Base-by-base conservation (phyloP, 305 asterid species). In the Nicotiana rustica region DNA sequence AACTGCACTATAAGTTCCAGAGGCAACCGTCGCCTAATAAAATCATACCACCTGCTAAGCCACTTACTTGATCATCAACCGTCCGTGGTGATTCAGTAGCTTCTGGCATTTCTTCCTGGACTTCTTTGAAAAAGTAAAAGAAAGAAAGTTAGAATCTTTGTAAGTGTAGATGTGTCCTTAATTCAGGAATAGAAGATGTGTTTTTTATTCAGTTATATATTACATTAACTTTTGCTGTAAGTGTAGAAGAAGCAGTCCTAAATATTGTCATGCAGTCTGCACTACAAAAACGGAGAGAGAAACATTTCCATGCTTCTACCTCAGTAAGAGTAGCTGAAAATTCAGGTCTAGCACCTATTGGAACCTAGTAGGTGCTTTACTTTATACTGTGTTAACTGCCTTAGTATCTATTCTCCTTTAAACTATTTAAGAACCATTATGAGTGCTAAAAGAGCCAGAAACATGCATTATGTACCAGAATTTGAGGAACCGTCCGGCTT, bases 41-140 rank as follows among this genome's bases (percentile, higher is more conserved):
- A 47, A 71, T 21, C 78, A 71, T 44, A 21, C 78, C 60, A 52
- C 3, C 29, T 77, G 49, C 21, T 12, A n/a, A 82, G 82, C 65
- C 73, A 79, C 92, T 90, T 86, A 93, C 97, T 17, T 82, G 93
- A 85, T 87, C 87, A 83, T 88, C 90, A 82, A 69, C 84, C 12
- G 78, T 75, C 81, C 67, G 85, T 4, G 92, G 95, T 78, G 96
- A 89, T 85, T 84, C 91, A 62, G 82, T 81, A 67, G 77, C 83
- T 84, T 86, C 94, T 47, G 65, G 76, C 36, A 60, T 81, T 82
- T 82, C 81, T 60, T 83, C 93, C 89, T 85, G 89, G 81, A 47
- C 57, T 75, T 87, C 98, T 91, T 73, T 73, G 38, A 19, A 49
- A 21, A 47, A 49, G 64, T 25, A 49, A 73, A 12, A 52, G 59